These are phyloP conservation scores for Aspergillus eucalypticola DNA, from an alignment of 2,329 filamentous ascomycete genomes.

Conservation along the genomic window DNA sequence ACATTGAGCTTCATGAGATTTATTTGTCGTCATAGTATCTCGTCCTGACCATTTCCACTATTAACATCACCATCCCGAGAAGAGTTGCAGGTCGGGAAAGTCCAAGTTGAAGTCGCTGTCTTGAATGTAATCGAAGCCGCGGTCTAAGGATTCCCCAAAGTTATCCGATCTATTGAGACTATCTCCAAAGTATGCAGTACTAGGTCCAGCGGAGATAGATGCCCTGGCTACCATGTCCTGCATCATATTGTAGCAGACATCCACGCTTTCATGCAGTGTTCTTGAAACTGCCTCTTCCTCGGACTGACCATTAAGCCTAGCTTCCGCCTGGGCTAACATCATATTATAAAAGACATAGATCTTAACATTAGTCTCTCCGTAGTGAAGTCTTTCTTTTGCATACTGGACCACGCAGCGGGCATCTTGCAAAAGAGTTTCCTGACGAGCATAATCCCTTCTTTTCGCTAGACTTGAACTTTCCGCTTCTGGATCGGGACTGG, in stretches of 20 bases:
- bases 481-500: conserved; percentile 12
- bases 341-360: conserved; percentile 31
- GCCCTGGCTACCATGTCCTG: not conserved
- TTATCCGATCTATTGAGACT: not conserved
- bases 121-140: not conserved
- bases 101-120: conserved; percentile 2
- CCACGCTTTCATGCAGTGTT: conserved; percentile 5
- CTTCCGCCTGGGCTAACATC: conserved; percentile 26
- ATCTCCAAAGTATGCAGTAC: too few species aligned
- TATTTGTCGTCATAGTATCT: too few species aligned
- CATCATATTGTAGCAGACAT: conserved; percentile 6
- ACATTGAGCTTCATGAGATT: not conserved
- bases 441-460: conserved; percentile 13
- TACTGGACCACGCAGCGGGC: conserved; percentile 23
- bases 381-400: conserved; percentile 26
- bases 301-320: conserved; percentile 11
- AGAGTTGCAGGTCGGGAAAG: not conserved
- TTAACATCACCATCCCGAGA: not conserved
- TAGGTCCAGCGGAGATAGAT: not conserved
- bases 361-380: conserved; percentile 38
- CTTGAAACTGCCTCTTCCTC: conserved; percentile 7
- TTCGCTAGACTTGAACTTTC: conserved; percentile 15
- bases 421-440: conserved; percentile 19
- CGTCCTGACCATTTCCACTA: too few species aligned
- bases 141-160: not conserved